Percentiles rank a stretch among this genome's conserved stretches.
These are phyloP conservation scores for Mortierella antarctica DNA, from an alignment of 192 early-diverging fungal genomes.

Conservation along the genomic window DNA sequence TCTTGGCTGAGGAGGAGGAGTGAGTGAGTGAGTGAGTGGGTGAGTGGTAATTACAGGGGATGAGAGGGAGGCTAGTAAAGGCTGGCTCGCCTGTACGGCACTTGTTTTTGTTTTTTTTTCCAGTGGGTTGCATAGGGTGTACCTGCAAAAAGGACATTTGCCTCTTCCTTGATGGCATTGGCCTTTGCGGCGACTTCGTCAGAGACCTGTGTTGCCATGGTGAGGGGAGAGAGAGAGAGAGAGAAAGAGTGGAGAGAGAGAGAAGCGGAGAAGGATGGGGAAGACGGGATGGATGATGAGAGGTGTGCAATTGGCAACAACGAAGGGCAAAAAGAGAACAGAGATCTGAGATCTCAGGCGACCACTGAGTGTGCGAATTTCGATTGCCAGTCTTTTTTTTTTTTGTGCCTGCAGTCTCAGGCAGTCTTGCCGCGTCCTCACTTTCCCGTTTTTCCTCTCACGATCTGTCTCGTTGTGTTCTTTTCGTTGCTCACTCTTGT, in stretches of 20 bases:
- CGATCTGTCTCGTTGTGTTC: too few species aligned
- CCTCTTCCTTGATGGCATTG: conserved; percentile 71
- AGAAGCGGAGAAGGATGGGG: background rate
- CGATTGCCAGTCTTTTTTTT: too few species aligned
- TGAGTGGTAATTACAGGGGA: background rate
- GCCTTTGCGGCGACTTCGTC: conserved; percentile 53
- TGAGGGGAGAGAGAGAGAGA: background rate
- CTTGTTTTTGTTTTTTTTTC: background rate
- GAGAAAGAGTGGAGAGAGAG: background rate
- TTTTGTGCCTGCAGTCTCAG: too few species aligned
- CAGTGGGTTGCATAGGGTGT: background rate
- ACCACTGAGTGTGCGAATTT: too few species aligned
- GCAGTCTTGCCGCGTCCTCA: too few species aligned
- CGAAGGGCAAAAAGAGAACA: background rate
- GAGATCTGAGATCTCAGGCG: too few species aligned
- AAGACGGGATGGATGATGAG: background rate
- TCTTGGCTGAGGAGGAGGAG: conserved; percentile 52
- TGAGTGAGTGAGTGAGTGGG: background rate
- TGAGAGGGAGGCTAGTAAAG: background rate
- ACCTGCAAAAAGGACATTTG: conserved; percentile 76
- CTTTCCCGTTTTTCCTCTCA: too few species aligned
- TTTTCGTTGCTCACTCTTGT: too few species aligned
- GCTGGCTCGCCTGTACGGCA: background rate
- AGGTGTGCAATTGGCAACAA: background rate
- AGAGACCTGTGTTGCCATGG: conserved; percentile 47